Evolutionary conservation across 2,329 filamentous ascomycete species (phyloP).

Genomic region (Eutypella sp.): DNA sequence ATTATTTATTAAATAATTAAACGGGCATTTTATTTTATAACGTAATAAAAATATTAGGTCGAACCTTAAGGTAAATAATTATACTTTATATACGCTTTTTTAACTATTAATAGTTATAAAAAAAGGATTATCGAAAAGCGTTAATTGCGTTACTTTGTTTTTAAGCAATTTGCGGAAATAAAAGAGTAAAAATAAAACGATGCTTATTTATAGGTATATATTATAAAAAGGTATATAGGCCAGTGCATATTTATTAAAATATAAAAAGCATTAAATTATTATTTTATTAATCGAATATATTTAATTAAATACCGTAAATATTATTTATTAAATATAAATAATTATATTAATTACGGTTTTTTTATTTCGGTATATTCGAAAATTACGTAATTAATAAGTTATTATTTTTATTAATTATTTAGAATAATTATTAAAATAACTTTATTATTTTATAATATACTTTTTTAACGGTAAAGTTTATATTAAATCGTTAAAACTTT

Average conservation of each 20-base stretch:
- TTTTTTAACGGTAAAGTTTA: neutral
- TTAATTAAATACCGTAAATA: neutral
- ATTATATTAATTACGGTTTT: neutral
- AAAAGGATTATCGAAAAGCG: too few species aligned
- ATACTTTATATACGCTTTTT: too few species aligned
- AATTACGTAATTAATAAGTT: neutral
- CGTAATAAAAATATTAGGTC: too few species aligned
- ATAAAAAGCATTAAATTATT: neutral
- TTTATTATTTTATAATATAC: neutral
- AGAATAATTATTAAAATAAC: neutral
- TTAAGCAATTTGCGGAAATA: too few species aligned
- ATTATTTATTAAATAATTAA: too few species aligned
- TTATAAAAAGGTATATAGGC: too few species aligned
- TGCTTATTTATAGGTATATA: too few species aligned
- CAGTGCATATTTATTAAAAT: neutral
- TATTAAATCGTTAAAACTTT: neutral
- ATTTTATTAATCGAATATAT: neutral
- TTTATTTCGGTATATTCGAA: neutral
- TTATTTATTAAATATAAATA: neutral
- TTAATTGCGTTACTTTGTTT: too few species aligned
- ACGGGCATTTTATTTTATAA: too few species aligned
- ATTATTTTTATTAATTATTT: neutral
- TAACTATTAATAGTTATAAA: neutral
- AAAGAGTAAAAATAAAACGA: neutral
- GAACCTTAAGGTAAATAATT: too few species aligned